phyloP scores from a whole-genome alignment of 2,329 filamentous ascomycete species.

The Emergomyces africanus region DNA sequence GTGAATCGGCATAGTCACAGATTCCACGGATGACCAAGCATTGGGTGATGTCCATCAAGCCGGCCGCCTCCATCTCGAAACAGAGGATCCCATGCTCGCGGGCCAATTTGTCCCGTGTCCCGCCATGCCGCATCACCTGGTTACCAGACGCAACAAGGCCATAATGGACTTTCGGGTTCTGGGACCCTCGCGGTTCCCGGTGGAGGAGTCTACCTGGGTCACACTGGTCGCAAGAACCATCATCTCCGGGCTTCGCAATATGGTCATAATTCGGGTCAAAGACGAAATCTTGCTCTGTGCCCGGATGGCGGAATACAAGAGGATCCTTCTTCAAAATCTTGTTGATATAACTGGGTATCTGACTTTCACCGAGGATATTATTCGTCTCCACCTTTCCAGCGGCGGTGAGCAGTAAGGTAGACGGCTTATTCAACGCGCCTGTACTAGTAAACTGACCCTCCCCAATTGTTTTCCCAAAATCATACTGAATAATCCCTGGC shows the following conservation, averaged over 20 bases:
- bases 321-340: conserved; percentile 12
- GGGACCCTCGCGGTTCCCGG: background rate
- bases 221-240: background rate
- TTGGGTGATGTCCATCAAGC: conserved; percentile 18
- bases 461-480: conserved; percentile 6
- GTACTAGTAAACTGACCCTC: conserved; percentile 3
- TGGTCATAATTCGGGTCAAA: conserved; percentile 14
- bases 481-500: conserved; percentile 11
- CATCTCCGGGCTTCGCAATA: background rate
- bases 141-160: conserved; percentile 17
- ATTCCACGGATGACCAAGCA: conserved; percentile 31
- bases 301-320: background rate
- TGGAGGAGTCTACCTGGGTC: background rate
- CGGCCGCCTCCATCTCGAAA: conserved; percentile 23
- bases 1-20: conserved; percentile 30
- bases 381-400: conserved; percentile 12
- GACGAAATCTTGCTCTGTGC: conserved; percentile 12
- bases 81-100: conserved; percentile 12
- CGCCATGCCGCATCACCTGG: conserved; percentile 14
- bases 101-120: conserved; percentile 6
- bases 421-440: conserved; percentile 9
- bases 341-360: conserved; percentile 7
- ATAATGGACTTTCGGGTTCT: conserved; percentile 12
- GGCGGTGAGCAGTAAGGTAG: conserved; percentile 11
- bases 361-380: conserved; percentile 10